Evolutionary conservation across 2,329 filamentous ascomycete genomes (phyloP), one percentile per base, ranked within the genome.

Genomic region (Fusarium papillatum): DNA sequence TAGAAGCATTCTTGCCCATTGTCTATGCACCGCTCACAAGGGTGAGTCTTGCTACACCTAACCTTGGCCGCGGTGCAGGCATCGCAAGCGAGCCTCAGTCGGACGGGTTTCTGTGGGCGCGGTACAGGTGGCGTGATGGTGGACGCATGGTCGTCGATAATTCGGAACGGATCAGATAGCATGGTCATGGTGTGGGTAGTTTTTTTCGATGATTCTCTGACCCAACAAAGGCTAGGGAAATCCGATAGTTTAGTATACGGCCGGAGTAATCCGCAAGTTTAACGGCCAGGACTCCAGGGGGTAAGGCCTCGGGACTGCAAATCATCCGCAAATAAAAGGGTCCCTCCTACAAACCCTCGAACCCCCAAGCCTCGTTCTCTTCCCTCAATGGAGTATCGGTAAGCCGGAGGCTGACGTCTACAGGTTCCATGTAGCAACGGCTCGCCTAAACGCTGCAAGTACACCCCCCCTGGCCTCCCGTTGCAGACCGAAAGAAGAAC

Each of bases 21-120:
- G 5, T 75, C 73, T 36, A 73, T 63, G 19, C 73, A 75, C 38
- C 73, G 73, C 16, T 75, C 73, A 16, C 73, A 75, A 7, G 73
- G 73, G 11, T 73, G 69, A 70, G 73, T 75, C 46, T 71, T 73
- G 43, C 73, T 75, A 46, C 73, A 75, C 17, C 73, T 68, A 7
- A 75, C 73, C n/a, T 75, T 75, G 50, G 73, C 73, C 19, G 73
- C 73, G 19, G 73, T 75, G 70, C 73, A 75, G 46, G 73, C 62
- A 43, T 75, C 73, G 50, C 73, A 75, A 41, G 73, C 73, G 59
- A 75, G 73, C 24, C 73, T 69, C 38, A 75, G 39, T 6, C 69
- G 59, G 19, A 75, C 73, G 11, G 73, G 69, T 31, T 74, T 74
- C 7, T 55, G 34, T 36, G 62, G 70, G 11, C 72, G 64, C 8